These are phyloP conservation scores for Phytophthora sansomeana DNA, from an alignment of 352 stramenopile species.

Conservation along the genomic window DNA sequence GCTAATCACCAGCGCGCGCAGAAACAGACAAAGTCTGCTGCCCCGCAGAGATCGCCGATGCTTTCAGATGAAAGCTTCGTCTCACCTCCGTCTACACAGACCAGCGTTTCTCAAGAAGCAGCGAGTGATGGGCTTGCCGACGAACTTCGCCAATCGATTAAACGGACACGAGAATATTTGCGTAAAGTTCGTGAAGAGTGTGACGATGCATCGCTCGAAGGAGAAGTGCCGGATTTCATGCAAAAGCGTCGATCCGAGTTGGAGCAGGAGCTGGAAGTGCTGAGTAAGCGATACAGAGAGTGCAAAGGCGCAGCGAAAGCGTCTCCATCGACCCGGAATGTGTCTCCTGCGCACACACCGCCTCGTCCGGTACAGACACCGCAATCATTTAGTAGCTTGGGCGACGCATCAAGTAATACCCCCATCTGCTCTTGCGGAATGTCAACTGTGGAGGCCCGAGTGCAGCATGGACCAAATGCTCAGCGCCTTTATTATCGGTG, in stretches of 20 bases:
- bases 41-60: conserved; percentile 2
- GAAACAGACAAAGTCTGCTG: conserved; percentile 21
- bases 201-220: conserved; percentile 84
- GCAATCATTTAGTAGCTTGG: conserved; percentile 11
- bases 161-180: conserved; percentile 67
- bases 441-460: conserved; percentile 56
- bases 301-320: conserved; percentile 43
- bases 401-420: conserved; percentile 25
- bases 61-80: conserved; percentile 16
- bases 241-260: conserved; percentile 53
- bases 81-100: conserved; percentile 27
- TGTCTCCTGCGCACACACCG: conserved; percentile 19
- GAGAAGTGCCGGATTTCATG: conserved; percentile 67
- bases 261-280: conserved; percentile 63
- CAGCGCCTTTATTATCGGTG: conserved; percentile 77
- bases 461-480: conserved; percentile 77
- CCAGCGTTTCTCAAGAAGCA: conserved; percentile 27
- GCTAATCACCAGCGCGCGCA: conserved; percentile 52
- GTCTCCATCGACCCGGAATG: conserved; percentile 25
- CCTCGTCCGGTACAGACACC: conserved; percentile 8
- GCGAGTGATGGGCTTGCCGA: conserved; percentile 29
- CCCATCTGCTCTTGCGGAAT: conserved; percentile 72
- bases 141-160: conserved; percentile 59
- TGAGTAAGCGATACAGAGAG: conserved; percentile 73
- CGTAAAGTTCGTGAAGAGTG: conserved; percentile 79